A percentile compares a stretch with the other conserved stretches of the same genome.
These are phyloP conservation scores for Neophaeococcomyces mojaviensis DNA, from an alignment of 2,329 filamentous ascomycete species.

Conservation along the genomic window DNA sequence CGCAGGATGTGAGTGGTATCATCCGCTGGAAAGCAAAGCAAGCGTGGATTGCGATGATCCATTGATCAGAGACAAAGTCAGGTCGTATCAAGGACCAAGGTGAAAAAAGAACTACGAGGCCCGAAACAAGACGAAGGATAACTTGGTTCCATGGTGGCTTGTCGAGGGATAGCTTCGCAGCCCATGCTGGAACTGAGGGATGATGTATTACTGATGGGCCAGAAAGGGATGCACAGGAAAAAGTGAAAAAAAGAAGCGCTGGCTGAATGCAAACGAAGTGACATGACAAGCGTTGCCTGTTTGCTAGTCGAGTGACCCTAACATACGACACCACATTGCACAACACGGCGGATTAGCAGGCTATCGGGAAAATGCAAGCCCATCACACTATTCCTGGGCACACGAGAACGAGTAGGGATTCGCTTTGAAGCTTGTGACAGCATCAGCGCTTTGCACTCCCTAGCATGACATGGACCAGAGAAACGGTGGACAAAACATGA, in stretches of 20 bases:
- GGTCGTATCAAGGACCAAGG: constrained; percentile 5
- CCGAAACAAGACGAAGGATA: constrained; percentile 5
- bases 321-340: neutral
- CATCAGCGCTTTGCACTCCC: neutral
- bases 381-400: constrained; percentile 5
- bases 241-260: constrained; percentile 7
- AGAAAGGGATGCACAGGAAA: constrained; percentile 1
- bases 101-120: neutral
- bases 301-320: constrained; percentile 4
- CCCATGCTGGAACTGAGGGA: constrained; percentile 5
- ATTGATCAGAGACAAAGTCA: constrained; percentile 5
- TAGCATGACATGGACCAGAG: neutral
- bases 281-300: constrained; percentile 7
- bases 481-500: neutral
- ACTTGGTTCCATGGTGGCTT: constrained; percentile 2
- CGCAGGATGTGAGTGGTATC: constrained; percentile 9
- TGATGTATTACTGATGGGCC: neutral
- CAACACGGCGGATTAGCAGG: constrained; percentile 4
- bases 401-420: neutral
- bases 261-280: constrained; percentile 6
- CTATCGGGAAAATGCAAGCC: constrained; percentile 3
- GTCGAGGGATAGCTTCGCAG: neutral
- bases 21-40: constrained; percentile 9
- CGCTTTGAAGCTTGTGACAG: constrained; percentile 1
- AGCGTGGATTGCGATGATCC: constrained; percentile 5